Percentiles rank a stretch among this genome's conserved stretches.
Evolutionary conservation across 768 basidiomycete genomes (phyloP).

Genomic region (Xerocomus brunneocitrinus): DNA sequence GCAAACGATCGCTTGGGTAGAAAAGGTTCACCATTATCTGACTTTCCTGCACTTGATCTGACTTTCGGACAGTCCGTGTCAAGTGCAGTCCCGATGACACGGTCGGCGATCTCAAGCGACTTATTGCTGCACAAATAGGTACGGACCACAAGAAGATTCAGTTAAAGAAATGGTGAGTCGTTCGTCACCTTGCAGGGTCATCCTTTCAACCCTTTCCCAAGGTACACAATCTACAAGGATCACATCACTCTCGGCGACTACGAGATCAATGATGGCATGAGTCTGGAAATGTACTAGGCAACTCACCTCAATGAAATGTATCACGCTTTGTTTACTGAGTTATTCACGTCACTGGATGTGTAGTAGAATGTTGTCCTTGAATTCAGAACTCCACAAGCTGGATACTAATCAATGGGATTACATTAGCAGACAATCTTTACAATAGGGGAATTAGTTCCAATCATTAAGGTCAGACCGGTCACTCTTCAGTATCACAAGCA

Average conservation of each 20-base stretch:
- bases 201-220: conserved; percentile 26
- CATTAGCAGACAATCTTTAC: no score
- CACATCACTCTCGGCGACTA: conserved; percentile 92
- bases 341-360: no score
- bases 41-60: background rate
- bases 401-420: no score
- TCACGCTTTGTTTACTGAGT: background rate
- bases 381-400: no score
- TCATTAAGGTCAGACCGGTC: no score
- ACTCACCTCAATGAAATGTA: background rate
- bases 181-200: background rate
- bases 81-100: conserved; percentile 96
- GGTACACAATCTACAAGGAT: conserved; percentile 96
- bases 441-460: no score
- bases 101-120: conserved; percentile 93
- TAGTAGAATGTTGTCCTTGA: no score
- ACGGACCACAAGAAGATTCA: conserved; percentile 82
- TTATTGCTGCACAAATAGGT: conserved; percentile 95
- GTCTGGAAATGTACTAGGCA: conserved; percentile 81
- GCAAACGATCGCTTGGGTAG: conserved; percentile 94
- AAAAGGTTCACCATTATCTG: conserved; percentile 56
- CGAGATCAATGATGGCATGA: conserved; percentile 91
- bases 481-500: no score
- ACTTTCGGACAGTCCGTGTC: conserved; percentile 67
- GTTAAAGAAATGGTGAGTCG: conserved; percentile 90